Evolutionary conservation across 768 basidiomycete species (phyloP).

Genomic region (Exidia glandulosa): DNA sequence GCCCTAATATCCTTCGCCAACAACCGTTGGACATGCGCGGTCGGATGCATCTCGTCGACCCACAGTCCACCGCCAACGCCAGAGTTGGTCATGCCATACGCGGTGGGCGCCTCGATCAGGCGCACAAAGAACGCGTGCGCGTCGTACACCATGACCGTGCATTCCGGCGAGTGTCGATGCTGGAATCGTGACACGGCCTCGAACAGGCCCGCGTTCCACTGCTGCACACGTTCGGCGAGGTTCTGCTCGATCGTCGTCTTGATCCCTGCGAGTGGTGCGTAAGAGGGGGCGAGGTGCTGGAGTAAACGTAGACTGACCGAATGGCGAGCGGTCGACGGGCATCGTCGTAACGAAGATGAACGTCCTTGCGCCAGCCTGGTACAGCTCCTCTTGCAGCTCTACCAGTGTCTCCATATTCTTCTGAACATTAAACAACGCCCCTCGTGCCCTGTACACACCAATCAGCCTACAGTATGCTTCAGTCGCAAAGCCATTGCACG

Average conservation of each 20-base stretch:
- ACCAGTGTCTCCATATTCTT: slow-evolving; percentile 27
- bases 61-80: slow-evolving; percentile 23
- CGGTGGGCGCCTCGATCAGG: not conserved
- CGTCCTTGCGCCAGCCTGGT: slow-evolving; percentile 34
- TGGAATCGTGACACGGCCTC: not conserved
- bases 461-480: not conserved
- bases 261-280: not conserved
- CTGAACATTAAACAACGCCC: not conserved
- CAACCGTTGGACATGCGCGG: not conserved
- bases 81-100: not conserved
- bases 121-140: not conserved
- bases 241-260: not conserved
- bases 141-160: not conserved
- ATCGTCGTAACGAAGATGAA: slow-evolving; percentile 53
- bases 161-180: not conserved
- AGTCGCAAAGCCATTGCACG: not conserved
- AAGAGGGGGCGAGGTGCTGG: not conserved
- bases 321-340: slow-evolving; percentile 37
- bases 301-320: not conserved
- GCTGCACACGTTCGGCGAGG: not conserved
- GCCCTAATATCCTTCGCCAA: not conserved
- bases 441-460: not conserved
- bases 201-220: not conserved
- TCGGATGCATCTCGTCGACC: slow-evolving; percentile 23
- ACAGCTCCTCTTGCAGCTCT: slow-evolving; percentile 35